A percentile compares a stretch with the other conserved stretches of the same genome.
phyloP scores from a whole-genome alignment of 805 yeast species.

The Priceomyces castillae region DNA sequence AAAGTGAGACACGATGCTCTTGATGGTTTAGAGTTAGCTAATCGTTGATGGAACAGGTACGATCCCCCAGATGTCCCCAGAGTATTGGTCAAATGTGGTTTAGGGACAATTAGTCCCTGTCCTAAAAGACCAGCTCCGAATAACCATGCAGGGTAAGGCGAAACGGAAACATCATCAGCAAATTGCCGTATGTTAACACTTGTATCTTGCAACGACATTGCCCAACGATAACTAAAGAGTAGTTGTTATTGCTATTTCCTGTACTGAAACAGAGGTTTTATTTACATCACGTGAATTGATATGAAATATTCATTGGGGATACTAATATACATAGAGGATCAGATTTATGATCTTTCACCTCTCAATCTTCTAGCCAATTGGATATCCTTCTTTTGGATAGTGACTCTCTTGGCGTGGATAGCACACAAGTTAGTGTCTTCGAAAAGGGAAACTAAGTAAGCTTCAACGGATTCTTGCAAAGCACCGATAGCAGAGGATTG shows the following conservation, averaged over 20 bases:
- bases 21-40: slow-evolving; percentile 32
- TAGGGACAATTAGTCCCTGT: slow-evolving; percentile 13
- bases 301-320: slow-evolving; percentile 7
- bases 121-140: slow-evolving; percentile 14
- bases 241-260: not conserved
- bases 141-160: slow-evolving; percentile 23
- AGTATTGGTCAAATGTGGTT: slow-evolving; percentile 13
- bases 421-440: slow-evolving; percentile 51
- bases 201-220: slow-evolving; percentile 4
- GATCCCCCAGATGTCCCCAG: slow-evolving; percentile 20
- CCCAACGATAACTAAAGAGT: not conserved
- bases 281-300: not conserved
- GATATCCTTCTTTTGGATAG: slow-evolving; percentile 48
- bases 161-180: slow-evolving; percentile 9
- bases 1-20: slow-evolving; percentile 48
- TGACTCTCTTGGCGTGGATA: slow-evolving; percentile 48
- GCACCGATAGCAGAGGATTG: slow-evolving; percentile 49
- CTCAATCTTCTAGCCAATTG: slow-evolving; percentile 50
- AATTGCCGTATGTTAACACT: not conserved
- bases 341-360: slow-evolving; percentile 43
- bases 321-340: slow-evolving; percentile 10
- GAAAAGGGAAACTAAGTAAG: slow-evolving; percentile 45
- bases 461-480: slow-evolving; percentile 47
- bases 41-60: slow-evolving; percentile 15
- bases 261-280: not conserved